Evolutionary conservation across 495 filamentous ascomycete species (phyloP).

Genomic region (Trichoderma gamsii): DNA sequence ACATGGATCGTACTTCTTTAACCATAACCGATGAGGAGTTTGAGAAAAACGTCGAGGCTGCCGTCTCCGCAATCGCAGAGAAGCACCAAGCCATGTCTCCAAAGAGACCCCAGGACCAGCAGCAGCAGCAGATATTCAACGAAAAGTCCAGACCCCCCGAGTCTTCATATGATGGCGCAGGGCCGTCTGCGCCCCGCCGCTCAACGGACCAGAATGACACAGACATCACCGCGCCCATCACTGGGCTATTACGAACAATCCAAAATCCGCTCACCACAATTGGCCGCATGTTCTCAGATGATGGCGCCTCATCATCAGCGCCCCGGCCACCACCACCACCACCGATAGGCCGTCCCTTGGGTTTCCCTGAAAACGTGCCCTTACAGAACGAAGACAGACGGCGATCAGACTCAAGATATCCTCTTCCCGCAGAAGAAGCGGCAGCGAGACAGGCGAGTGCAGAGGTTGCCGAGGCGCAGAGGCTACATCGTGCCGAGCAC

Average conservation of each 20-base stretch:
- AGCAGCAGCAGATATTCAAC: constrained; percentile 13
- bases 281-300: constrained; percentile 95
- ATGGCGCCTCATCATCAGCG: constrained; percentile 34
- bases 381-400: constrained; percentile 25
- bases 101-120: not conserved
- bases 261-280: constrained; percentile 89
- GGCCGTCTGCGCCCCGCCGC: constrained; percentile 31
- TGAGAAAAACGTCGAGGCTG: constrained; percentile 88
- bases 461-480: constrained; percentile 81
- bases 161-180: constrained; percentile 41
- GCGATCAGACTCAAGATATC: constrained; percentile 31
- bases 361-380: constrained; percentile 34
- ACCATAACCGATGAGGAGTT: constrained; percentile 95
- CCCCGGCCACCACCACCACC: constrained; percentile 53
- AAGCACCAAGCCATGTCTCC: constrained; percentile 49
- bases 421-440: constrained; percentile 72
- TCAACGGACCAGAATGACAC: constrained; percentile 42
- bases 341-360: constrained; percentile 44
- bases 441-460: constrained; percentile 92
- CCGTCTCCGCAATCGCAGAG: constrained; percentile 94
- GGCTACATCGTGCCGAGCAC: constrained; percentile 81
- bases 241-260: constrained; percentile 82
- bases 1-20: constrained; percentile 84
- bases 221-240: constrained; percentile 71
- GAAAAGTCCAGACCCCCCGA: not conserved